Conservation (phyloP, 108 stramenopile genomes). For the Licmophora abbreviata region DNA sequence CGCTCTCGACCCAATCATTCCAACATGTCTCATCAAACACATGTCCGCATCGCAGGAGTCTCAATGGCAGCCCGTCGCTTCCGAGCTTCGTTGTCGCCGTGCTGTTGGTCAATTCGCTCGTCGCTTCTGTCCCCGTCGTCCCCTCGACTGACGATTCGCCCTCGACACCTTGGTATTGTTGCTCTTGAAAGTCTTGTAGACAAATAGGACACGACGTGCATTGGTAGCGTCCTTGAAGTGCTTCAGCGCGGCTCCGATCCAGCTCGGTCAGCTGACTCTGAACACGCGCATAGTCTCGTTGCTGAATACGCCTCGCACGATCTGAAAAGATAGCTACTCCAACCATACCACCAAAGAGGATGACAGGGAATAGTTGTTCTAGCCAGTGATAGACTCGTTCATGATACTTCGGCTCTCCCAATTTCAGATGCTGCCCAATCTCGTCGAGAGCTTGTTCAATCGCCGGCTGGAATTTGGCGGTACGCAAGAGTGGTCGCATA, state of each 20-base stretch:
- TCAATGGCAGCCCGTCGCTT: slow-evolving; percentile 41
- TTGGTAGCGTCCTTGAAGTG: slow-evolving; percentile 36
- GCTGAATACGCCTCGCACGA: slow-evolving; percentile 4
- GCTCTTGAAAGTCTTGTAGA: slow-evolving; percentile 32
- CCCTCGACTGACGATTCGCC: not conserved
- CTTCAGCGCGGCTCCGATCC: slow-evolving; percentile 39
- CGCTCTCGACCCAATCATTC: slow-evolving; percentile 35
- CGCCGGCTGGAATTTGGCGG: slow-evolving; percentile 23
- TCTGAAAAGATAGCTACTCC: slow-evolving; percentile 1
- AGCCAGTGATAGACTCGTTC: slow-evolving; percentile 10
- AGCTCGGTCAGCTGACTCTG: slow-evolving; percentile 30
- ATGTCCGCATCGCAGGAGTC: slow-evolving; percentile 58
- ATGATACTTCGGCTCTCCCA: slow-evolving; percentile 24
- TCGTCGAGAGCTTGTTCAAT: slow-evolving; percentile 17
- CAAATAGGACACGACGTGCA: slow-evolving; percentile 57
- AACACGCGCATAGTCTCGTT: slow-evolving; percentile 27
- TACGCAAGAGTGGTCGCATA: slow-evolving; percentile 27
- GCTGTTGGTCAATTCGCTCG: not conserved
- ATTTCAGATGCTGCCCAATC: slow-evolving; percentile 14
- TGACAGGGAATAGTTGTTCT: slow-evolving; percentile 3
- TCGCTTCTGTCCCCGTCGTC: not conserved
- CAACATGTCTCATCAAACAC: slow-evolving; percentile 57
- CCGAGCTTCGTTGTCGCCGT: slow-evolving; percentile 10
- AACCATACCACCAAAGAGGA: slow-evolving; percentile 9
- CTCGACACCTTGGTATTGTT: not conserved